Evolutionary conservation across 768 basidiomycete genomes (phyloP).

Genomic region (Sistotremastrum niveocremeum): DNA sequence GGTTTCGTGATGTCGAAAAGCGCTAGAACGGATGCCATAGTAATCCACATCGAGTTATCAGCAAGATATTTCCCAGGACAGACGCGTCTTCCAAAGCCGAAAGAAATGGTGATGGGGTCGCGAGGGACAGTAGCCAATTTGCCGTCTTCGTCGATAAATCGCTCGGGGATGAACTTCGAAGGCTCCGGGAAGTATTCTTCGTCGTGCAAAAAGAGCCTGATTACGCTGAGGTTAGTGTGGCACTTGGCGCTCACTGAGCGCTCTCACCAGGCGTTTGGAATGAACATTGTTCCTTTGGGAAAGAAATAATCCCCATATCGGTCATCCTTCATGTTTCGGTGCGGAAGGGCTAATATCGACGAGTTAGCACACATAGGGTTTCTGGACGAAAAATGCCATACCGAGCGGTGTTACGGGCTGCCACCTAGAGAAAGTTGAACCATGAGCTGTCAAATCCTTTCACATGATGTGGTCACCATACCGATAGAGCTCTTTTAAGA

Average conservation of each 20-base stretch:
- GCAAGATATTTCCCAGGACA: constrained; percentile 13
- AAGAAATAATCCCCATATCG: constrained; percentile 4
- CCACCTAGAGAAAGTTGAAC: too few relatives aligned
- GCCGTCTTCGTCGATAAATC: constrained; percentile 10
- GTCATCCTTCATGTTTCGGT: constrained; percentile 3
- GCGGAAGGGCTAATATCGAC: neutral
- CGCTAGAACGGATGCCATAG: constrained; percentile 9
- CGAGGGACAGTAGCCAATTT: constrained; percentile 6
- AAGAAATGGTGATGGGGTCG: neutral
- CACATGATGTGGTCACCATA: too few relatives aligned
- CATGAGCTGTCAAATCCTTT: too few relatives aligned
- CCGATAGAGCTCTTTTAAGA: too few relatives aligned
- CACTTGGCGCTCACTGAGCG: neutral
- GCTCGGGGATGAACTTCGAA: constrained; percentile 17
- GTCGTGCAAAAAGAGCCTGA: constrained; percentile 15
- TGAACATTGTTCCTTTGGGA: constrained; percentile 6
- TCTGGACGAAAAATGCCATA: too few relatives aligned
- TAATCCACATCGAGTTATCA: constrained; percentile 7
- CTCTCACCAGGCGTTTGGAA: constrained; percentile 6
- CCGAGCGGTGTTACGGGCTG: too few relatives aligned
- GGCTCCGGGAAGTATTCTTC: constrained; percentile 15
- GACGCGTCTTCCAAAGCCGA: constrained; percentile 12
- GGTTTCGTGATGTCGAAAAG: constrained; percentile 7
- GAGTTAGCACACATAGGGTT: too few relatives aligned
- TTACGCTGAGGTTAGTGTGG: neutral